Evolutionary conservation across 352 stramenopile species (phyloP).

Genomic region (Globisporangium paddicum): DNA sequence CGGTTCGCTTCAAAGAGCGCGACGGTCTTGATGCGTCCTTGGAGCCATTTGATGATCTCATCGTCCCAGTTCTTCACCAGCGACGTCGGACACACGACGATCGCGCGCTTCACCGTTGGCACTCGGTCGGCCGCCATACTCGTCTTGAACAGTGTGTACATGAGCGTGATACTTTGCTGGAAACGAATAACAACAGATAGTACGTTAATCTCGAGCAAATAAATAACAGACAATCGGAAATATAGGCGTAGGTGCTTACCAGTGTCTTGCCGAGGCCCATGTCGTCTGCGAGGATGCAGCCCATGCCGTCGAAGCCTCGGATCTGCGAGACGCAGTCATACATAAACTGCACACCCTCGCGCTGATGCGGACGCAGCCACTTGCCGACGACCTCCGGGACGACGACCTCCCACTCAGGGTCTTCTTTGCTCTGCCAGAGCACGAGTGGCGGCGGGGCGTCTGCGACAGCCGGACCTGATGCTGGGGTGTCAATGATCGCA

Average conservation of each 20-base stretch:
- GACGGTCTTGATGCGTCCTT: slow-evolving; percentile 78
- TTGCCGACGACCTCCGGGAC: slow-evolving; percentile 92
- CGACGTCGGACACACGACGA: slow-evolving; percentile 84
- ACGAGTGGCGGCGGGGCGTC: slow-evolving; percentile 66
- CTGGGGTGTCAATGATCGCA: slow-evolving; percentile 17
- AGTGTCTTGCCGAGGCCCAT: slow-evolving; percentile 88
- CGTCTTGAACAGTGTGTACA: slow-evolving; percentile 79
- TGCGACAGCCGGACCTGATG: slow-evolving; percentile 9
- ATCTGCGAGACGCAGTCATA: slow-evolving; percentile 92
- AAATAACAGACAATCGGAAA: no score
- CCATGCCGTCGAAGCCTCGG: slow-evolving; percentile 71
- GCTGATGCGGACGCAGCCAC: slow-evolving; percentile 94
- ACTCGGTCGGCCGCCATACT: slow-evolving; percentile 46
- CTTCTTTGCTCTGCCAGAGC: slow-evolving; percentile 70
- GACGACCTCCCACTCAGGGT: slow-evolving; percentile 60
- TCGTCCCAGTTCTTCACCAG: slow-evolving; percentile 90
- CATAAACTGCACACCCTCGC: slow-evolving; percentile 96
- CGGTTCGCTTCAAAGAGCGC: slow-evolving; percentile 80
- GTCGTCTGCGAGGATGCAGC: slow-evolving; percentile 86
- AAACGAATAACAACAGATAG: no score
- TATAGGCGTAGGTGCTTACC: background rate
- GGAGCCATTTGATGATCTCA: slow-evolving; percentile 87
- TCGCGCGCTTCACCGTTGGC: slow-evolving; percentile 62
- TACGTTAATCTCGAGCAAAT: no score
- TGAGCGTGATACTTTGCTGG: slow-evolving; percentile 77